Evolutionary conservation across 495 filamentous ascomycete genomes (phyloP).

Genomic region (Penicillium samsonianum): DNA sequence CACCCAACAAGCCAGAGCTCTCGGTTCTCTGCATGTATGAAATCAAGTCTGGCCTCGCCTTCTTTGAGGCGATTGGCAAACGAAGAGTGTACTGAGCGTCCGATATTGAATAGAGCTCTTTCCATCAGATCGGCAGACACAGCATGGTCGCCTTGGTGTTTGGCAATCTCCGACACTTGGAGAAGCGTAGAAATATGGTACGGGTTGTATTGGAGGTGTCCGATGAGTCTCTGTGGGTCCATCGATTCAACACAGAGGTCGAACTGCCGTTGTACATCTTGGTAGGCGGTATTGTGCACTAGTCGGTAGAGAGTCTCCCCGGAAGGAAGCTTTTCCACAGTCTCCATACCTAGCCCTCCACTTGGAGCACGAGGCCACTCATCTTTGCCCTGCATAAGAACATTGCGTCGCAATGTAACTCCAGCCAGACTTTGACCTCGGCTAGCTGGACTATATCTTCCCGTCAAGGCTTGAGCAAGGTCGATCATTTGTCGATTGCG

Average conservation of each 20-base stretch:
- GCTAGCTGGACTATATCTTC: constrained; percentile 56
- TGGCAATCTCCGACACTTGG: constrained; percentile 88
- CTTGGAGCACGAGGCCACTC: constrained; percentile 82
- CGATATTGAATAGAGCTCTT: constrained; percentile 89
- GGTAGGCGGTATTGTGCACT: constrained; percentile 74
- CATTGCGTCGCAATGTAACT: constrained; percentile 70
- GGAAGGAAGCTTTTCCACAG: constrained; percentile 58
- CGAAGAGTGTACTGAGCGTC: constrained; percentile 75
- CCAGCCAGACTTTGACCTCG: constrained; percentile 65
- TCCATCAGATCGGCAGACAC: constrained; percentile 87
- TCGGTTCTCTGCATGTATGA: constrained; percentile 77
- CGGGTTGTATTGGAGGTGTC: constrained; percentile 67
- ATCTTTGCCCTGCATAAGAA: constrained; percentile 86
- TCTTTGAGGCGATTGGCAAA: constrained; percentile 74
- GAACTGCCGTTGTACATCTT: constrained; percentile 74
- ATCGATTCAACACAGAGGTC: constrained; percentile 75
- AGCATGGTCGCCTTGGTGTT: constrained; percentile 83
- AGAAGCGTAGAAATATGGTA: constrained; percentile 94
- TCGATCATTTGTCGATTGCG: constrained; percentile 60
- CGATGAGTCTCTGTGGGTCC: constrained; percentile 72
- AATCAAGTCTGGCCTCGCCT: constrained; percentile 79
- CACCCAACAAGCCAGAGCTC: constrained; percentile 91
- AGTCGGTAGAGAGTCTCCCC: constrained; percentile 61
- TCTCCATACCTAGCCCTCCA: constrained; percentile 82
- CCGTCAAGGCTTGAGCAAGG: constrained; percentile 69